These are phyloP conservation scores for Blastobotrys parvus DNA, from an alignment of 805 yeast genomes.

Conservation along the genomic window DNA sequence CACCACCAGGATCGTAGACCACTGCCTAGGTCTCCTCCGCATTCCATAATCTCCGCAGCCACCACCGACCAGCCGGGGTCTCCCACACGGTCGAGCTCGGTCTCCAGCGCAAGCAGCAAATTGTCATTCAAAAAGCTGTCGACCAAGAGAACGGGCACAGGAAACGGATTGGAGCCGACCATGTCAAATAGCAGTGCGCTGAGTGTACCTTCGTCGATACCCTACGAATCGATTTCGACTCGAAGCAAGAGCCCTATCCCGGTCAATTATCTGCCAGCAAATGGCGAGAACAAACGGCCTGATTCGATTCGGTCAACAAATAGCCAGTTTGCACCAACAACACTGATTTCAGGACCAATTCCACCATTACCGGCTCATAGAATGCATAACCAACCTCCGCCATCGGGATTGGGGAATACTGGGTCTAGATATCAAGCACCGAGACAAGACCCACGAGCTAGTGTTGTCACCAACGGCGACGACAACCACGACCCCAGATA, in stretches of 20 bases:
- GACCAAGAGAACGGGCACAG: conserved; percentile 1
- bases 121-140: conserved; percentile 10
- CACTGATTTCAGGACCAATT: conserved; percentile 20
- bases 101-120: conserved; percentile 2
- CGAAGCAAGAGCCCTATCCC: conserved; percentile 17
- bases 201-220: conserved; percentile 9
- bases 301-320: conserved; percentile 6
- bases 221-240: conserved; percentile 18
- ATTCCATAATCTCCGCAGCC: background rate
- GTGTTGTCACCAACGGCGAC: background rate
- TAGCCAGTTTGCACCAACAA: conserved; percentile 16
- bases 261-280: conserved; percentile 19
- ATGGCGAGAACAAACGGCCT: conserved; percentile 5
- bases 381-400: conserved; percentile 1
- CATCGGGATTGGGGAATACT: background rate
- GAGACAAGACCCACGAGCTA: background rate
- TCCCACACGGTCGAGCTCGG: conserved; percentile 3
- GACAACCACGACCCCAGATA: too few species aligned
- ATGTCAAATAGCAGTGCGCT: background rate
- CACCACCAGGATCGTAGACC: background rate
- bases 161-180: conserved; percentile 2
- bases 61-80: background rate
- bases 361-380: conserved; percentile 20
- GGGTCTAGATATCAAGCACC: background rate
- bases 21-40: background rate